Conservation (phyloP, 2,329 filamentous ascomycete genomes). For the Mollisiaceae sp. region DNA sequence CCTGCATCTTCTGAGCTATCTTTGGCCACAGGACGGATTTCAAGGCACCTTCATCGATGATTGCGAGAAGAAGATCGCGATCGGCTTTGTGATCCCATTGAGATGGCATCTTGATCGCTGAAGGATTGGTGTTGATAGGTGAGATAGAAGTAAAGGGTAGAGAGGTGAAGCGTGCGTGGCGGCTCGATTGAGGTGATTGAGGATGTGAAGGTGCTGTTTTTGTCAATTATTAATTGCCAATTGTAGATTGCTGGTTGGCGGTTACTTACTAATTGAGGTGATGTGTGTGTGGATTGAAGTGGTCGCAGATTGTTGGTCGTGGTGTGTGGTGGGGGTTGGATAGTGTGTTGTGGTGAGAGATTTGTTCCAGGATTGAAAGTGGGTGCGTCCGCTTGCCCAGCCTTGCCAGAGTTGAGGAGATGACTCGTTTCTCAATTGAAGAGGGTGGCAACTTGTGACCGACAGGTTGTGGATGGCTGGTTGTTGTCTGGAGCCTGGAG, state of each 20-base stretch:
- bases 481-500: not conserved
- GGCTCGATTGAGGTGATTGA: not conserved
- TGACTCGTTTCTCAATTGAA: too few species aligned
- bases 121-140: not conserved
- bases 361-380: not conserved
- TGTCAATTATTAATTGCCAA: too few species aligned
- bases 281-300: too few species aligned
- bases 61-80: slow-evolving; percentile 38
- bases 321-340: too few species aligned
- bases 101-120: slow-evolving; percentile 25
- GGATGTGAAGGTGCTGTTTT: not conserved
- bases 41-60: slow-evolving; percentile 37
- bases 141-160: not conserved
- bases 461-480: not conserved
- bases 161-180: not conserved
- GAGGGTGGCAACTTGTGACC: not conserved
- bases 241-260: too few species aligned
- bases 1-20: slow-evolving; percentile 31
- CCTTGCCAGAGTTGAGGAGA: not conserved
- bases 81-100: slow-evolving; percentile 38
- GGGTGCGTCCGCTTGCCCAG: not conserved
- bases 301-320: too few species aligned
- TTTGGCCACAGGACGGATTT: slow-evolving; percentile 35
- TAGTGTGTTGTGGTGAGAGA: too few species aligned
- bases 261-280: too few species aligned